phyloP scores from a whole-genome alignment of 2,329 filamentous ascomycete species.

The Nemania abortiva region DNA sequence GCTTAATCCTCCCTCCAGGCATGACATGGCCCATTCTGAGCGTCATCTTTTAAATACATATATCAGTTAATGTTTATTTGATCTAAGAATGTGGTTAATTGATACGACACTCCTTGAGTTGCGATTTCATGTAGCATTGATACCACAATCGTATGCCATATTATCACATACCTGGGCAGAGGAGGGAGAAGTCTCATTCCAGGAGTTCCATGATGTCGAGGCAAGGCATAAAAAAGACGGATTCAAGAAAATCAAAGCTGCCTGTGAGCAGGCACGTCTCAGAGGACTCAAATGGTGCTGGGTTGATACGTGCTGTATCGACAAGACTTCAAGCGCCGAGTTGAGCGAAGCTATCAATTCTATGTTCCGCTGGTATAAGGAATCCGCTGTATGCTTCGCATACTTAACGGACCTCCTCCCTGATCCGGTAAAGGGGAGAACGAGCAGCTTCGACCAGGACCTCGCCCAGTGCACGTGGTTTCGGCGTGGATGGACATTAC shows the following conservation, averaged over 20 bases:
- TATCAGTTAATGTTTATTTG: not conserved
- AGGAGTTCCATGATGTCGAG: conserved; percentile 22
- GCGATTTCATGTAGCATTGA: conserved; percentile 3
- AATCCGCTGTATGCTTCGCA: conserved; percentile 27
- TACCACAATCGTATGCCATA: conserved; percentile 24
- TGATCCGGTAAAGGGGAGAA: not conserved
- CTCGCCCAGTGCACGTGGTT: conserved; percentile 26
- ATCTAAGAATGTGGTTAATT: conserved; percentile 22
- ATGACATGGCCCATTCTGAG: not conserved
- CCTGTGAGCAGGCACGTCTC: conserved; percentile 13
- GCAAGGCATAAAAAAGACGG: conserved; percentile 10
- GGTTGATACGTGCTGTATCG: conserved; percentile 36
- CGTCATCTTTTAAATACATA: not conserved
- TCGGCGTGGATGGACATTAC: conserved; percentile 33
- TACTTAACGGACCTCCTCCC: conserved; percentile 19
- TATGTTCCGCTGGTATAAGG: conserved; percentile 33
- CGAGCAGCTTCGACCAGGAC: not conserved
- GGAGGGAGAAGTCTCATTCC: conserved; percentile 29
- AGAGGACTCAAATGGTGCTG: conserved; percentile 21
- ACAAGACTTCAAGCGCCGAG: conserved; percentile 33
- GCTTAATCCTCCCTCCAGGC: not conserved
- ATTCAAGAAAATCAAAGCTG: conserved; percentile 12
- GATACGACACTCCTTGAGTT: conserved; percentile 25
- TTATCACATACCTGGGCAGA: conserved; percentile 31
- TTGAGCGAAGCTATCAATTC: conserved; percentile 36